Conservation (phyloP, 2,329 filamentous ascomycete genomes). For the Ceratocystis papillata region DNA sequence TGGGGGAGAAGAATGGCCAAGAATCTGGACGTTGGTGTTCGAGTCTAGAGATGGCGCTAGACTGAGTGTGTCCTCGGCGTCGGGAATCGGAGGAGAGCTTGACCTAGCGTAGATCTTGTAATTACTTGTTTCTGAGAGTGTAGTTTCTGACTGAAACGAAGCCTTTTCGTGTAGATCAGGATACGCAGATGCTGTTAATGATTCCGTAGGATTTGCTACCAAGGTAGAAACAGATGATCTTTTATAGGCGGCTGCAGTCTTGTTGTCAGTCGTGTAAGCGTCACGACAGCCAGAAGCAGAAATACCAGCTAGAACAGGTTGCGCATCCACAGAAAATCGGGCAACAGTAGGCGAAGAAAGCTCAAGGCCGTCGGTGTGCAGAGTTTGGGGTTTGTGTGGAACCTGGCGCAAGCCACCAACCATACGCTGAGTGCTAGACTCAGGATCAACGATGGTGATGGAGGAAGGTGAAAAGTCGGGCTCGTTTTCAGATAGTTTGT, state of each 20-base stretch:
- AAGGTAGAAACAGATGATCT: constrained; percentile 26
- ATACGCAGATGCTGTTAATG: constrained; percentile 4
- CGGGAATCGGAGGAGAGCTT: constrained; percentile 33
- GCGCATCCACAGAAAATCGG: constrained; percentile 28
- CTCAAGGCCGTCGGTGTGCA: constrained; percentile 20
- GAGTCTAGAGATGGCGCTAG: constrained; percentile 33
- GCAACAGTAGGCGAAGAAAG: constrained; percentile 21
- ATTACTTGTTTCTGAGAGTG: constrained; percentile 42
- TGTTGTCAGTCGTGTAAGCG: constrained; percentile 18
- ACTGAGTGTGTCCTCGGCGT: constrained; percentile 30
- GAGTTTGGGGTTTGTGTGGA: constrained; percentile 31
- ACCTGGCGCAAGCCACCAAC: constrained; percentile 47
- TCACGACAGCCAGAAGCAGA: constrained; percentile 28
- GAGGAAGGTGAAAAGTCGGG: constrained; percentile 21
- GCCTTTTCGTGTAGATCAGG: constrained; percentile 23
- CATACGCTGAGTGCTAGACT: constrained; percentile 42
- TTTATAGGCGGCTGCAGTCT: constrained; percentile 18
- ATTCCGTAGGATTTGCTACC: not conserved
- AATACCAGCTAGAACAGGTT: constrained; percentile 30
- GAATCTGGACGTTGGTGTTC: constrained; percentile 40
- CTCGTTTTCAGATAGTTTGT: not conserved
- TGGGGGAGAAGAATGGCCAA: constrained; percentile 41
- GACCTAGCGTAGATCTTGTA: constrained; percentile 42
- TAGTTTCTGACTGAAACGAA: constrained; percentile 32
- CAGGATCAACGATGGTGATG: constrained; percentile 31